Evolutionary conservation across 2,329 filamentous ascomycete species (phyloP), one percentile per base, ranked within the genome.

Genomic region (Hymenoscyphus infarciens): DNA sequence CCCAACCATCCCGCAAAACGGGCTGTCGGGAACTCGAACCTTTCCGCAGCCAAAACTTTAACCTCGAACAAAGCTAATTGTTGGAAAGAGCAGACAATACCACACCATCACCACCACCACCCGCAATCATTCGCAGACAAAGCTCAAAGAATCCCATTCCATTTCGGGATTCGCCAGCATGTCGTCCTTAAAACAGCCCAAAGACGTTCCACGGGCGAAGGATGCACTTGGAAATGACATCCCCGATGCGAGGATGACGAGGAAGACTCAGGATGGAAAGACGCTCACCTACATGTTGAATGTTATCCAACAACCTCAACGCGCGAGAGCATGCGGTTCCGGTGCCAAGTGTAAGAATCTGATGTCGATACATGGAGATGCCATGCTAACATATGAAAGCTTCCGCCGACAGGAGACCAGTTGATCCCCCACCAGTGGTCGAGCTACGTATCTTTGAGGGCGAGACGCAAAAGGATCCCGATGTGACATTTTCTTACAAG

Each of bases 301-400:
- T 64, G 92, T 98, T 61, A 87, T 97, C 71, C 95, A 99, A 78
- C 92, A 98, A 75, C 95, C 95, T 22, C 90, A 96, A 78, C 90
- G 93, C 72, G 94, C 95, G 57, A 86, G 95, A 80, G 95, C 95
- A 61, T 99, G 95, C 76, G 95, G 95, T 72, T 93, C 92, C 61
- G 95, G 95, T 64, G 92, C 92, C 60, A 98, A 98, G 80, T 96
- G 92, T 96, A 82, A 77, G 88, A 62, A 22, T 35, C 52, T n/a
- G 33, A 2, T 11, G 8, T 22, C 33, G 45, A 38, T 22, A 19
- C 7, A 35, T 25, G 53, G 8, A 66, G 66, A 38, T 13, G 31
- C 38, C 25, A 19, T 52, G 59, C 64, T 66, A 63, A 66, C 58
- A 29, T 27, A 55, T 56, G 13, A 49, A 61, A 73, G 71, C 69